These are phyloP conservation scores for Murraya paniculata DNA, from an alignment of 345 rosid genomes.

Conservation along the genomic window DNA sequence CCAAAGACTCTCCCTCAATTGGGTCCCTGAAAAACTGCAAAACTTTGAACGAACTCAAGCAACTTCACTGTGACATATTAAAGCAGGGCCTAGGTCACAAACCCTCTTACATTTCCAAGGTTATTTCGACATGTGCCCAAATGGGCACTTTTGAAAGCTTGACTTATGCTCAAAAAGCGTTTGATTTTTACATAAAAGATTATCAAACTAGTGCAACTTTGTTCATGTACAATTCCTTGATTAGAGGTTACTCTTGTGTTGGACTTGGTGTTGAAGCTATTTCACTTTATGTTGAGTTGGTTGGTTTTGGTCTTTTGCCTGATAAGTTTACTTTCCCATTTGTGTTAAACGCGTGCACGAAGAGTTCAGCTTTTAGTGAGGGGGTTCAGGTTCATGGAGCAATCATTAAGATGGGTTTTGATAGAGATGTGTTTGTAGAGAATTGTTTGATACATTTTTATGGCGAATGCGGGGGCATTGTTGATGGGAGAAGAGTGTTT, in stretches of 20 bases:
- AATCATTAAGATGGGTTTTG: constrained; percentile 43
- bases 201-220: constrained; percentile 31
- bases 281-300: constrained; percentile 35
- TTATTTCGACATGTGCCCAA: constrained; percentile 45
- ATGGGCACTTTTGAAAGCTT: constrained; percentile 51
- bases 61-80: constrained; percentile 34
- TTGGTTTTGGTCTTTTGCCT: constrained; percentile 39
- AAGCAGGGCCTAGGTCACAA: constrained; percentile 31
- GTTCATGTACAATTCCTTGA: constrained; percentile 56
- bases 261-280: constrained; percentile 48
- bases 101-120: constrained; percentile 26
- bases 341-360: constrained; percentile 55
- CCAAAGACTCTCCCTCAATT: constrained; percentile 13
- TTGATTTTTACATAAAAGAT: constrained; percentile 33
- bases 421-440: constrained; percentile 40
- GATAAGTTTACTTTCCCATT: constrained; percentile 64
- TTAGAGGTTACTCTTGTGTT: constrained; percentile 46
- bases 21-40: constrained; percentile 34
- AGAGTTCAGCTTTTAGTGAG: constrained; percentile 25
- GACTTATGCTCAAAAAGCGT: constrained; percentile 42
- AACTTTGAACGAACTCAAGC: constrained; percentile 39
- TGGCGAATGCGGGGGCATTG: constrained; percentile 48
- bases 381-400: constrained; percentile 64
- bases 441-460: constrained; percentile 65
- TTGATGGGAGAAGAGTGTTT: constrained; percentile 45